Base-by-base conservation (phyloP, 2,329 filamentous ascomycete species). In the Alternaria gansuensis region DNA sequence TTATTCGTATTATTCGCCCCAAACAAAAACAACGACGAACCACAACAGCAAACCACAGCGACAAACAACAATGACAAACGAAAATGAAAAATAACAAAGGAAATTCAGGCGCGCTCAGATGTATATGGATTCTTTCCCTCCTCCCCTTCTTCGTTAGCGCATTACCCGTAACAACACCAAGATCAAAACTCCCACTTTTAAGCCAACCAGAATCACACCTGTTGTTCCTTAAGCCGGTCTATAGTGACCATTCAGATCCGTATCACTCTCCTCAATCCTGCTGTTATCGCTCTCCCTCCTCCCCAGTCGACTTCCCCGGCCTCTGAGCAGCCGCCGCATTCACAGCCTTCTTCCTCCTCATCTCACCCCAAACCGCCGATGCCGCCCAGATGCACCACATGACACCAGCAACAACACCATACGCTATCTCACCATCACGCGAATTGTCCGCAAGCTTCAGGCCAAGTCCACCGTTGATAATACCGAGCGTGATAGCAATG, bases 391-490 rank as follows among this genome's bases (percentile, higher is more conserved):
- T 64, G 34, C 73, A 24, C 70, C 74, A 83, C 50, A 86, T 76
- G 11, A 83, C 51, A 2, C 76, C 84, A 33, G 83, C 82, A 49
- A 84, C 71, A 7, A 85, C 80, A 3, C 77, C 75, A 62, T 85
- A 86, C 0, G 78, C 82, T 60, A 85, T 82, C 49, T 71, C 72
- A 1, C 73, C 73, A 6, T 60, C 49, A 21, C 37, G 64, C 0
- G 69, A 70, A n/a, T 75, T 75, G 23, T 79, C 75, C 3, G 82
- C 81, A 17, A 84, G 73, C 57, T 76, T 72, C 36, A 86, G 79
- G 0, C 85, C 85, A 1, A 87, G 71, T 0, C 84, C 85, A n/a
- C 83, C 85, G 66, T 86, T 87, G 69, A 87, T 77, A 55, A 86
- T 82, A 3, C 82, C 85, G 0, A 86, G 72, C 0, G 80, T 75